These are phyloP conservation scores for Salix arbutifolia DNA, from an alignment of 345 rosid genomes.

Conservation along the genomic window DNA sequence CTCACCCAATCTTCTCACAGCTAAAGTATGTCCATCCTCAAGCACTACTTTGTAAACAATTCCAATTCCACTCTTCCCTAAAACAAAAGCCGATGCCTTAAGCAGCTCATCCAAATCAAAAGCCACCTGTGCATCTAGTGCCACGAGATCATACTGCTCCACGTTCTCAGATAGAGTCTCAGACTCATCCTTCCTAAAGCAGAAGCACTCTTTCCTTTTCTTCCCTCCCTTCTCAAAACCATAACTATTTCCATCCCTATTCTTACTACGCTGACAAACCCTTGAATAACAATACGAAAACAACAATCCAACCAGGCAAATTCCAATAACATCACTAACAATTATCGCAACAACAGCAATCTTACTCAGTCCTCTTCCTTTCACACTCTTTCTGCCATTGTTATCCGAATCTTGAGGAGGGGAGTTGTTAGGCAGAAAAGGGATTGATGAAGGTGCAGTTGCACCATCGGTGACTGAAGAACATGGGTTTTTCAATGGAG, in stretches of 20 bases:
- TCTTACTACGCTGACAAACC: constrained; percentile 40
- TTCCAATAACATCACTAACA: constrained; percentile 77
- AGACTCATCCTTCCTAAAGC: constrained; percentile 78
- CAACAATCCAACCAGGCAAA: constrained; percentile 77
- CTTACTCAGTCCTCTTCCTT: constrained; percentile 56
- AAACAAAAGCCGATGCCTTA: constrained; percentile 92
- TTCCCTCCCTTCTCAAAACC: constrained; percentile 57
- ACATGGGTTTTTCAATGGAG: constrained; percentile 78
- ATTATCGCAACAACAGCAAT: constrained; percentile 59
- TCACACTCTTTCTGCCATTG: constrained; percentile 35
- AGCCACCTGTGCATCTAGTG: constrained; percentile 67
- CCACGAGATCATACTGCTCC: constrained; percentile 74
- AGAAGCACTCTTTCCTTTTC: constrained; percentile 54
- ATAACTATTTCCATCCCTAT: constrained; percentile 38
- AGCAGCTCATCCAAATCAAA: constrained; percentile 90
- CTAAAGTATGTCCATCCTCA: constrained; percentile 80
- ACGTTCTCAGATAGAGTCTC: constrained; percentile 71
- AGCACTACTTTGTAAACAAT: constrained; percentile 95
- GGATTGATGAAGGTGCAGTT: constrained; percentile 58
- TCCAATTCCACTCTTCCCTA: constrained; percentile 95
- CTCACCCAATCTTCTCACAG: constrained; percentile 89
- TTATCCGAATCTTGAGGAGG: constrained; percentile 39
- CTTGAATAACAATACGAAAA: constrained; percentile 79
- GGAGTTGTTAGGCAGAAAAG: constrained; percentile 58
- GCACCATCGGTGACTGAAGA: constrained; percentile 40